Base-by-base conservation (phyloP, 75 land plant genomes). In the Chamaecyparis obtusa region DNA sequence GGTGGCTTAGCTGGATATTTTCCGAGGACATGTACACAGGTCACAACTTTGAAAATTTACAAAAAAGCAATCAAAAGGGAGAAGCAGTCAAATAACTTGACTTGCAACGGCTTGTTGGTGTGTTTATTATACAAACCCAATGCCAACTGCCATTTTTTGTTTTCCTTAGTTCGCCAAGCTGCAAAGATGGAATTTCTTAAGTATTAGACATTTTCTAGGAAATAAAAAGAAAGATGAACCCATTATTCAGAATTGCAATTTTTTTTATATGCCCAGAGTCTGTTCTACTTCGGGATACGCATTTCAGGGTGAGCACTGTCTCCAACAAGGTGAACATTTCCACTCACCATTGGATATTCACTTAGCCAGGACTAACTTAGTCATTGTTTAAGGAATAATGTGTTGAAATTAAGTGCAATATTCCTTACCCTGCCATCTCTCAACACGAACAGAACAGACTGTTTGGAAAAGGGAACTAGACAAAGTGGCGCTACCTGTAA, bases 351-450 rank as follows among this genome's bases (percentile, higher is more conserved):
- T 41, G 55, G n/a, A 64, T n/a, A 76, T 79, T 37, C 86, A 33
- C 36, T 84, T 24, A 30, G 6, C 64, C 35, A 71, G 44, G 14
- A 51, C 57, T 54, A 76, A 32, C 24, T 54, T 36, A 76, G 24
- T 57, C 46, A 30, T 87, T 17, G 54, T 30, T 85, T 43, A 19
- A 19, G 5, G 21, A 46, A 51, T 14, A 54, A 54, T 30, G 37
- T 43, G 48, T 30, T 33, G 27, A 85, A 54, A n/a, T 55, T 33
- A 39, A 14, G 48, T 10, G 44, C 1, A 85, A 57, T 5, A n/a
- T 60, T 82, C 15, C 90, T 90, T 95, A 96, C 97, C 87, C 97
- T 91, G 51, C 96, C 96, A 92, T 96, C 97, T 81, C 92, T 89
- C 55, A 96, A 75, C 85, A 92, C 92, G 55, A 96, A 94, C 7